Percentiles rank a stretch among this genome's conserved stretches.
Conservation (phyloP, 257 asterid species). For the Striga asiatica region DNA sequence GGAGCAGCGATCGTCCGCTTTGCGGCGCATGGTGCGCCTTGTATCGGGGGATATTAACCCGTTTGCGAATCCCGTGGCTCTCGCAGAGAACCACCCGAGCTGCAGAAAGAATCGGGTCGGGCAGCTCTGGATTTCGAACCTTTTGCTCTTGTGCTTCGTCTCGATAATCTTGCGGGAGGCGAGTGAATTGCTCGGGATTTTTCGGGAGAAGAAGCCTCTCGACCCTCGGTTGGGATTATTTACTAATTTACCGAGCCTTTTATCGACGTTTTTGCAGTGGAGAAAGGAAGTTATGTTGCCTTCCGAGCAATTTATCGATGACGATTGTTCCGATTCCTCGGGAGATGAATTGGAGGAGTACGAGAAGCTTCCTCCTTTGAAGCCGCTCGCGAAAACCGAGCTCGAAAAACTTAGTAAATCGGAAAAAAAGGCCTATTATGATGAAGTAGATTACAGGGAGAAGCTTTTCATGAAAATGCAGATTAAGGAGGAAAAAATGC, state of each 20-base stretch:
- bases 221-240: conserved; percentile 60
- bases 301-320: conserved; percentile 56
- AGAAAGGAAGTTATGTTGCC: conserved; percentile 87
- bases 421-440: conserved; percentile 75
- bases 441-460: conserved; percentile 86
- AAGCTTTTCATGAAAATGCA: conserved; percentile 82
- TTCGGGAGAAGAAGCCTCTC: conserved; percentile 82
- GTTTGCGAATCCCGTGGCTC: conserved; percentile 90
- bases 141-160: conserved; percentile 81
- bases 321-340: conserved; percentile 44
- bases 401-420: conserved; percentile 54
- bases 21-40: conserved; percentile 91
- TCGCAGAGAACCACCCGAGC: conserved; percentile 93
- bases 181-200: conserved; percentile 66
- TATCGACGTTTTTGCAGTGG: conserved; percentile 84
- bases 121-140: conserved; percentile 96
- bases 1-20: conserved; percentile 86
- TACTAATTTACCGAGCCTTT: conserved; percentile 76
- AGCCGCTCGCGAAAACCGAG: conserved; percentile 70
- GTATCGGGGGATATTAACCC: conserved; percentile 98
- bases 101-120: conserved; percentile 97
- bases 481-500: conserved; percentile 73
- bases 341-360: conserved; percentile 82
- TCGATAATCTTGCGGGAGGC: conserved; percentile 95
- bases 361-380: conserved; percentile 87